phyloP scores from a whole-genome alignment of 805 yeast species.

The Suhomyces pyralidae region DNA sequence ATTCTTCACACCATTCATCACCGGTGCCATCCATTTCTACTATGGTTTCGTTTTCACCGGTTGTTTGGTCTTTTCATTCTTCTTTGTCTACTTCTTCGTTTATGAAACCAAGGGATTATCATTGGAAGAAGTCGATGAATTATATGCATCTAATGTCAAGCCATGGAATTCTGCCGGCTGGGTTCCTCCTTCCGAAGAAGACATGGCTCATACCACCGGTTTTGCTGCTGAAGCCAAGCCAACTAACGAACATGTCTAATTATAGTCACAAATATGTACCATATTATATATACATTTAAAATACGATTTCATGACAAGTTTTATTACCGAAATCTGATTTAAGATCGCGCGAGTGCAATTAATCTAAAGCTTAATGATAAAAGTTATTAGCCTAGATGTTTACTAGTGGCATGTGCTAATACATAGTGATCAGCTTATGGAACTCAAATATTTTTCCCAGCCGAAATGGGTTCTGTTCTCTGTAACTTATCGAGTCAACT shows the following conservation, averaged over 20 bases:
- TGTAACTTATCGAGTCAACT: too few species aligned
- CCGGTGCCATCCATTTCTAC: constrained; percentile 56
- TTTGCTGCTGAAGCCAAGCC: constrained; percentile 36
- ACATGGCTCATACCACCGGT: constrained; percentile 37
- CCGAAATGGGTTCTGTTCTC: not conserved
- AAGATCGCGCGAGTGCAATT: not conserved
- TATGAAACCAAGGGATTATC: constrained; percentile 79
- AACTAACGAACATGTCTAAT: constrained; percentile 23
- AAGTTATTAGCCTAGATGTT: not conserved
- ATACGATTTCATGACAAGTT: not conserved
- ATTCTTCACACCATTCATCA: constrained; percentile 64
- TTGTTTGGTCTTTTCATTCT: constrained; percentile 55
- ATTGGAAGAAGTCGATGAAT: constrained; percentile 75
- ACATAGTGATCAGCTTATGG: not conserved
- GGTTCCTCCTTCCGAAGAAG: constrained; percentile 45
- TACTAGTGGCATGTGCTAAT: not conserved
- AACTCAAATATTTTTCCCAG: not conserved
- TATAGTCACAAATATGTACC: not conserved
- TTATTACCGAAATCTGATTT: not conserved
- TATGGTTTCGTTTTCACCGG: constrained; percentile 67
- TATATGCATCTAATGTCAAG: constrained; percentile 44
- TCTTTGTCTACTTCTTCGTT: constrained; percentile 69
- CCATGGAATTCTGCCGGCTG: constrained; percentile 46
- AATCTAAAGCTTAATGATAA: too few species aligned
- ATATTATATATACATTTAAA: not conserved